Evolutionary conservation across 108 stramenopile genomes (phyloP), one percentile per base, ranked within the genome.

Genomic region (Licmophora abbreviata): DNA sequence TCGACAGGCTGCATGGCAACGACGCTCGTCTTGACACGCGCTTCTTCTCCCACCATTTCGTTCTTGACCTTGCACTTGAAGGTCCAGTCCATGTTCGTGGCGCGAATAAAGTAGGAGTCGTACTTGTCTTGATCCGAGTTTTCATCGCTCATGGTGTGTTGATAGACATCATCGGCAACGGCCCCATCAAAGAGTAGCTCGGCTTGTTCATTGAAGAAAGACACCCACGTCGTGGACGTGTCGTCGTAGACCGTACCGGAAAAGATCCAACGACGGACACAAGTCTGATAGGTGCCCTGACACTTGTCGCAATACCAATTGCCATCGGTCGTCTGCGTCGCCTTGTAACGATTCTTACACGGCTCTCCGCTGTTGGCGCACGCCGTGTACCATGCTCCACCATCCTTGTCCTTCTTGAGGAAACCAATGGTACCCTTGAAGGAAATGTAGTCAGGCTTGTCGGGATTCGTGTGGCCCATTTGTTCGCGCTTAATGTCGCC

Each of bases 321-420:
- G 32, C 82, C 85, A 60, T 88, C 87, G 22, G 85, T 81, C 17
- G 76, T 83, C 40, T 76, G 85, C 5, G 70, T 78, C 26, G 86
- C 85, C 74, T 93, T 93, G 72, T 51, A 85, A 38, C 77, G 77
- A 33, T 93, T 87, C 35, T 74, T 81, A 67, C 92, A 93, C 38
- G 85, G 92, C 21, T 91, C 94, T 4, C 63, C 65, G 22, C 88
- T 44, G 55, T 92, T 92, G 48, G 79, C 64, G 62, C 95, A 96
- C 36, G 95, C 92, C 4, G 92, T 83, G 76, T 97, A 97, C 97
- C 97, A 97, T 8, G 92, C 88, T 11, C 90, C 90, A 33, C 90
- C 86, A 45, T 79, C 77, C 68, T 83, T 93, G 68, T 96, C 94
- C 43, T 83, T 75, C 63, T 93, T 93, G 64, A 96, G 72, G 66